A percentile compares a stretch with the other conserved stretches of the same genome.
These are phyloP conservation scores for Penicillium coffeae DNA, from an alignment of 495 filamentous ascomycete species.

Conservation along the genomic window DNA sequence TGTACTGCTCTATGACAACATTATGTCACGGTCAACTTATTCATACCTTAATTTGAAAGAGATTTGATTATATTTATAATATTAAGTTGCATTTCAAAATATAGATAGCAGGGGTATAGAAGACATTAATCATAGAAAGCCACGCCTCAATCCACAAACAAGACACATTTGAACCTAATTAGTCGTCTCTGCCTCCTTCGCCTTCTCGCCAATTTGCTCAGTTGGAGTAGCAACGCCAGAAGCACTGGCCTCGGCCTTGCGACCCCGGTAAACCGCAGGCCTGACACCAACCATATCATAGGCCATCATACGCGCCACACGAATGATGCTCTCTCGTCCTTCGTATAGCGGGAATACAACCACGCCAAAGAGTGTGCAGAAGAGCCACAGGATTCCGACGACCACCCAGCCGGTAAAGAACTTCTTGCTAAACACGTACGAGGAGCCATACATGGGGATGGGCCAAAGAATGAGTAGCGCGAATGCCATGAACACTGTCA, in stretches of 20 bases:
- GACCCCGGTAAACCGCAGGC: constrained; percentile 24
- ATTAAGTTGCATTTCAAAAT: neutral
- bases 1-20: too few species aligned
- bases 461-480: constrained; percentile 85
- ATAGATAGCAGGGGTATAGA: constrained; percentile 21
- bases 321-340: constrained; percentile 62
- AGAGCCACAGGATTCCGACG: constrained; percentile 86
- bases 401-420: constrained; percentile 93
- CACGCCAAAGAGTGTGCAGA: constrained; percentile 67
- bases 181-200: constrained; percentile 15
- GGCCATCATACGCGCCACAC: constrained; percentile 62
- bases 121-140: neutral
- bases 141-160: neutral
- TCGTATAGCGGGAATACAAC: constrained; percentile 83
- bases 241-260: constrained; percentile 17
- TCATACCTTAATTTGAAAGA: too few species aligned
- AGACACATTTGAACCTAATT: neutral
- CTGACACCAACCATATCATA: constrained; percentile 65
- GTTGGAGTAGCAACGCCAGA: constrained; percentile 31
- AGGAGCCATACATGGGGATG: constrained; percentile 86
- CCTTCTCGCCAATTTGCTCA: constrained; percentile 27
- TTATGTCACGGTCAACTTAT: too few species aligned
- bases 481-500: constrained; percentile 73
- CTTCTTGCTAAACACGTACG: constrained; percentile 82
- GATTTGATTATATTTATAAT: neutral